Percentiles rank a stretch among this genome's conserved stretches.
Evolutionary conservation across 1,284 basidiomycete genomes (phyloP).

Genomic region (Wallemia mellicola): DNA sequence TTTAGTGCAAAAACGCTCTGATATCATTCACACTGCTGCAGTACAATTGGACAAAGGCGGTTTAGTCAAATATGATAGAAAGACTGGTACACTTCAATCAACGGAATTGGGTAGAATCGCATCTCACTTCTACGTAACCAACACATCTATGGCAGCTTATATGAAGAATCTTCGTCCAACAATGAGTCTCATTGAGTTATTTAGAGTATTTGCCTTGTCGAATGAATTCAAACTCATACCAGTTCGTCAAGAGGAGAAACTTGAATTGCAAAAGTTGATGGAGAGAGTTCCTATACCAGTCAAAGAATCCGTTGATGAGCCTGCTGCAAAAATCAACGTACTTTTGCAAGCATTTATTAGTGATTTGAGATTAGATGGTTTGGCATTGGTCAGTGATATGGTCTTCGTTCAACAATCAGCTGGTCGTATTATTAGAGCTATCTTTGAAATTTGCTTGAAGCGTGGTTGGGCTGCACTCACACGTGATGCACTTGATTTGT

Average conservation of each 20-base stretch:
- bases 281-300: slow-evolving; percentile 92
- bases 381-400: slow-evolving; percentile 94
- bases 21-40: slow-evolving; percentile 80
- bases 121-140: slow-evolving; percentile 85
- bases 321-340: slow-evolving; percentile 90
- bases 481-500: slow-evolving; percentile 65
- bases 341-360: slow-evolving; percentile 86
- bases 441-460: slow-evolving; percentile 95
- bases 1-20: slow-evolving; percentile 71
- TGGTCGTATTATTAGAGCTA: slow-evolving; percentile 73
- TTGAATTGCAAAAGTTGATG: slow-evolving; percentile 69
- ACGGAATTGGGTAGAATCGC: slow-evolving; percentile 84
- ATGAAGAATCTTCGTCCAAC: slow-evolving; percentile 75
- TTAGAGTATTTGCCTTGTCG: slow-evolving; percentile 82
- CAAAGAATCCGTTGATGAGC: slow-evolving; percentile 87
- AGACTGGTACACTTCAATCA: slow-evolving; percentile 59
- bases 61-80: slow-evolving; percentile 73
- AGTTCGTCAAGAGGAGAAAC: slow-evolving; percentile 44
- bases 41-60: slow-evolving; percentile 79
- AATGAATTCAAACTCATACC: slow-evolving; percentile 93
- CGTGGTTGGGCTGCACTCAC: slow-evolving; percentile 92
- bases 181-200: slow-evolving; percentile 67
- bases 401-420: slow-evolving; percentile 81
- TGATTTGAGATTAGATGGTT: slow-evolving; percentile 76
- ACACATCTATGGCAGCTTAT: slow-evolving; percentile 86